Base-by-base conservation (phyloP, 148 eudicot genomes). In the Bassia scoparia region DNA sequence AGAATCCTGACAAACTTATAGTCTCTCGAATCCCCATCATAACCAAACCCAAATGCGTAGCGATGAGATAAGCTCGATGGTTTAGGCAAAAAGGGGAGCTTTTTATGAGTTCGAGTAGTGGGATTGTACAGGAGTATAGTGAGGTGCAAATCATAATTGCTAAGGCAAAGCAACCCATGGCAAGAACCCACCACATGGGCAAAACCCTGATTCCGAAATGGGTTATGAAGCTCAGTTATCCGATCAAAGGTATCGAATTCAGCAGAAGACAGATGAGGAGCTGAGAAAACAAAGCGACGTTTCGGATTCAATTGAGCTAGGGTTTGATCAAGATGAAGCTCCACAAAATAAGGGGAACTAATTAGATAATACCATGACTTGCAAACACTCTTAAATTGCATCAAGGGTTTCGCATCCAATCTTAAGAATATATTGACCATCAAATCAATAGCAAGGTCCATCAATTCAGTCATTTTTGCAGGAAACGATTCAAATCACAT, bases 251-350 rank as follows among this genome's bases (percentile, higher is more conserved):
- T 67, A 26, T 76, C 82, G 2, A 82, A 75, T 46, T 72, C 75
- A 31, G 81, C 75, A 0, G 59, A 67, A 35, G 78, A 71, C 17
- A 80, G 73, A n/a, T 74, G 38, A n/a, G 78, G 82, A 46, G 78
- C 46, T 9, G 71, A 63, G 27, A 79, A 79, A 7, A 79, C 59
- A 27, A 79, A 74, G 7, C 64, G 75, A 1, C 53, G 70, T 17
- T 62, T 79, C 7, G 78, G 64, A 33, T 79, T 73, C 2, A 74
- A 73, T 27, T 60, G 18, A 29, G 64, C 23, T 35, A 62, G 35
- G 14, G 77, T 60, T 38, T 44, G 48, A 23, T 79, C 29, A 7
- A 74, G 29, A 69, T 79, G 81, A 62, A 14, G 70, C 18, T 61
- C 41, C 13, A 29, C 16, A 26, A 79, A 79, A 74, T 73, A 9